Evolutionary conservation across 1,139 yeast genomes (phyloP).

Genomic region (Yamadazyma triangularis): DNA sequence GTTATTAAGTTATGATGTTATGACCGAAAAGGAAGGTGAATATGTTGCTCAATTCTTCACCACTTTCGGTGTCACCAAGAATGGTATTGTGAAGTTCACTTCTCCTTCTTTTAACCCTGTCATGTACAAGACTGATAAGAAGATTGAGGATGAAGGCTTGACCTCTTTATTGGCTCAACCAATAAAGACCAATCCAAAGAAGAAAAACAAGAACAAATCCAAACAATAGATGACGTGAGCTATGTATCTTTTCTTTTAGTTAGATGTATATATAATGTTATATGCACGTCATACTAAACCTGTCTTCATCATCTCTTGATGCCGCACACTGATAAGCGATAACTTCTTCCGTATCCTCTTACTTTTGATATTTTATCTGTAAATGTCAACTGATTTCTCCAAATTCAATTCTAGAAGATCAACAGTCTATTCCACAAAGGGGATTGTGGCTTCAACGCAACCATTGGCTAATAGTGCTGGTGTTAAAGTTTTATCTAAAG

Average conservation of each 20-base stretch:
- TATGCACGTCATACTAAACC: too few relatives aligned
- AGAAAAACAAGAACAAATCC: constrained; percentile 37
- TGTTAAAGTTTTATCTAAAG: constrained; percentile 54
- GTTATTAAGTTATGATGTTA: constrained; percentile 65
- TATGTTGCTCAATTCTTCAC: constrained; percentile 70
- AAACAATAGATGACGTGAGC: background rate
- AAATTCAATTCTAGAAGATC: constrained; percentile 62
- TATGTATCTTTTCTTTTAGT: too few relatives aligned
- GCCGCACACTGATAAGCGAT: too few relatives aligned
- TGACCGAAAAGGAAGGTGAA: constrained; percentile 67
- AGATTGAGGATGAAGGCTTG: constrained; percentile 50
- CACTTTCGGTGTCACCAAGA: constrained; percentile 72
- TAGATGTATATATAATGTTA: too few relatives aligned
- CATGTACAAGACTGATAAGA: constrained; percentile 55
- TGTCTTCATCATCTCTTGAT: too few relatives aligned
- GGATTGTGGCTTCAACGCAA: constrained; percentile 73
- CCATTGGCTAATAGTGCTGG: constrained; percentile 80
- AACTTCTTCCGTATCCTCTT: too few relatives aligned
- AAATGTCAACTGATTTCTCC: constrained; percentile 15
- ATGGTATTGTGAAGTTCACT: constrained; percentile 66
- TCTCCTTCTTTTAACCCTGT: constrained; percentile 51
- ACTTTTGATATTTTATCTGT: too few relatives aligned
- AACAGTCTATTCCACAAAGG: constrained; percentile 70
- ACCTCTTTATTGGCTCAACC: constrained; percentile 52
- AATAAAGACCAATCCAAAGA: constrained; percentile 47